A percentile compares a stretch with the other conserved stretches of the same genome.
Evolutionary conservation across 2,329 filamentous ascomycete species (phyloP).

Genomic region (Aspergillus sp.): DNA sequence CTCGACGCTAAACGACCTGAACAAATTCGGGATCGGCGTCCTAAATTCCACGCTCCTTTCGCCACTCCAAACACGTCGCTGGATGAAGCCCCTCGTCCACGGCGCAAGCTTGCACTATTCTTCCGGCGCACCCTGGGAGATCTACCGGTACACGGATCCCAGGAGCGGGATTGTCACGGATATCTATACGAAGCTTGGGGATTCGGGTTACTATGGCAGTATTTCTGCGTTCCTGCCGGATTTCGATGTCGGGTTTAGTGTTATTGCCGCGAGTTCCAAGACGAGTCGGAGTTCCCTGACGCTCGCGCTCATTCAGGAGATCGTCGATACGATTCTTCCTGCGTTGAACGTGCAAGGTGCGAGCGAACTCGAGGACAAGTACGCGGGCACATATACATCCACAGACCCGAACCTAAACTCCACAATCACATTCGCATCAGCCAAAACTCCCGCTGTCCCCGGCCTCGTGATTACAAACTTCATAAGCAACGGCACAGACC

Average conservation of each 20-base stretch:
- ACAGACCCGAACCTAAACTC: conserved; percentile 29
- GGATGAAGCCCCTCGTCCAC: conserved; percentile 48
- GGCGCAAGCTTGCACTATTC: conserved; percentile 47
- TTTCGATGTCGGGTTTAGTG: conserved; percentile 48
- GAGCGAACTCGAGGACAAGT: conserved; percentile 32
- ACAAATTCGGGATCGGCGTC: conserved; percentile 37
- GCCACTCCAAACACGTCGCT: conserved; percentile 39
- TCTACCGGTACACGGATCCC: conserved; percentile 40
- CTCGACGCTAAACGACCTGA: conserved; percentile 44
- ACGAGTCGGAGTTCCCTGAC: conserved; percentile 9
- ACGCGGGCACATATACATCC: conserved; percentile 34
- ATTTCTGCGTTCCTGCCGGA: conserved; percentile 50
- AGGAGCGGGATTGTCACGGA: conserved; percentile 29
- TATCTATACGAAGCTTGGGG: conserved; percentile 50
- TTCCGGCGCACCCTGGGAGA: conserved; percentile 49
- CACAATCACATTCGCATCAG: conserved; percentile 26
- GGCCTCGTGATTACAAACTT: conserved; percentile 34
- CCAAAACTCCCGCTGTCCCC: conserved; percentile 15
- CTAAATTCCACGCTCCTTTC: conserved; percentile 43
- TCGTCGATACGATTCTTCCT: conserved; percentile 36
- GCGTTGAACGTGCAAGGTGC: conserved; percentile 37
- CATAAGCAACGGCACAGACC: conserved; percentile 37
- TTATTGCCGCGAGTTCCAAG: conserved; percentile 39
- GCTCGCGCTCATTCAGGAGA: conserved; percentile 29
- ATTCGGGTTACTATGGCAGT: conserved; percentile 45